Evolutionary conservation across 192 early-diverging fungal species (phyloP).

Genomic region (Linderina pennispora): DNA sequence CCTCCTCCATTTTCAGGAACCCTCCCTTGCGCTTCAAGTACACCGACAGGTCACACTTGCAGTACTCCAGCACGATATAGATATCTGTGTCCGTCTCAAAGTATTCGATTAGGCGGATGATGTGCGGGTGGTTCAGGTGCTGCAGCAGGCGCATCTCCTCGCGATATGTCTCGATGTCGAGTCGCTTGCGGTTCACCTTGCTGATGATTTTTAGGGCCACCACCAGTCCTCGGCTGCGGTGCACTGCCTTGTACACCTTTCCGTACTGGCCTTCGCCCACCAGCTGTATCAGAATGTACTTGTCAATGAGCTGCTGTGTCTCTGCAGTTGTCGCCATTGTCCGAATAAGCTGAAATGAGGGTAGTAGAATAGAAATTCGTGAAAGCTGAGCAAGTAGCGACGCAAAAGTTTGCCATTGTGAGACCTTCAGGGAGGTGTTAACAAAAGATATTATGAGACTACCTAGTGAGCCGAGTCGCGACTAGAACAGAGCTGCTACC

Average conservation of each 20-base stretch:
- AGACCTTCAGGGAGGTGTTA: too few species aligned
- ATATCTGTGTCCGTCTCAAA: conserved; percentile 41
- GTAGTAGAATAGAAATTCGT: too few species aligned
- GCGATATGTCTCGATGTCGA: conserved; percentile 44
- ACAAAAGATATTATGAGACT: too few species aligned
- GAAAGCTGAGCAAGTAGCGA: too few species aligned
- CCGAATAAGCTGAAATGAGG: too few species aligned
- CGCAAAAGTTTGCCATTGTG: too few species aligned
- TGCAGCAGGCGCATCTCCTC: conserved; percentile 45
- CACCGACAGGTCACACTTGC: conserved; percentile 41
- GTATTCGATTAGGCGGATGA: conserved; percentile 46
- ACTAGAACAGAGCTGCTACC: too few species aligned
- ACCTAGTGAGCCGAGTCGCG: too few species aligned
- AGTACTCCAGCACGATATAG: conserved; percentile 48
- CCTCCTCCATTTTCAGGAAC: conserved; percentile 36
- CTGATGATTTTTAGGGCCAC: conserved; percentile 46
- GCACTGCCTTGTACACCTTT: conserved; percentile 43
- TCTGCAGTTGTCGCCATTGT: too few species aligned
- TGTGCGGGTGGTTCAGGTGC: conserved; percentile 43
- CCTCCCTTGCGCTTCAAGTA: conserved; percentile 32
- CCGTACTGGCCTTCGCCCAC: conserved; percentile 50
- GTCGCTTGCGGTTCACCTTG: conserved; percentile 26
- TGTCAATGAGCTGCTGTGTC: too few species aligned
- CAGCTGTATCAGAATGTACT: conserved; percentile 43
- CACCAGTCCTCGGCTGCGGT: conserved; percentile 23